Evolutionary conservation across 306 rosid genomes (phyloP).

Genomic region (Casuarina glauca): DNA sequence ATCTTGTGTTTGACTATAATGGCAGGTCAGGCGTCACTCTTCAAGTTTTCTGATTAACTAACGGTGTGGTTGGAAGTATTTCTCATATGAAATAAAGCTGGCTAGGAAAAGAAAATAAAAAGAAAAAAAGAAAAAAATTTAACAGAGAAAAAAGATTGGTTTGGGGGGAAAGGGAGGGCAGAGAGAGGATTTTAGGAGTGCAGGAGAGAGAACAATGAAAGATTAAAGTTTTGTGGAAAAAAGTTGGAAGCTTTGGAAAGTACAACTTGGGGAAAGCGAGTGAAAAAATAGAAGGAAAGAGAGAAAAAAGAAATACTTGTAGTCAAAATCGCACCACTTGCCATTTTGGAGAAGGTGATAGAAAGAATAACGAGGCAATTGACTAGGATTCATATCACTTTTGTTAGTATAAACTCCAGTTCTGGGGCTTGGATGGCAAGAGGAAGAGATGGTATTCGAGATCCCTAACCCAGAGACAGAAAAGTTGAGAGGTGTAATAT

Average conservation of each 20-base stretch:
- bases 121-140: background rate
- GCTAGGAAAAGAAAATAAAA: conserved; percentile 10
- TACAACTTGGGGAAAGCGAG: background rate
- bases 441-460: conserved; percentile 33
- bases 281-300: background rate
- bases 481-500: conserved; percentile 34
- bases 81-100: conserved; percentile 28
- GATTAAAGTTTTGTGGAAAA: conserved; percentile 9
- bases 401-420: conserved; percentile 5
- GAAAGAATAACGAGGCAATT: background rate
- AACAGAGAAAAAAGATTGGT: background rate
- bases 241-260: background rate
- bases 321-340: background rate
- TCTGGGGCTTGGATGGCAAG: conserved; percentile 23
- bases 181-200: background rate
- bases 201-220: conserved; percentile 22
- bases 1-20: conserved; percentile 43
- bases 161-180: background rate
- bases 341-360: background rate
- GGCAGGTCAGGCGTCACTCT: conserved; percentile 47
- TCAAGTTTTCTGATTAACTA: conserved; percentile 46
- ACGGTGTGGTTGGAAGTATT: conserved; percentile 44
- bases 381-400: background rate
- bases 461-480: conserved; percentile 25
- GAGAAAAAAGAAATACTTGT: background rate